Base-by-base conservation (phyloP, 75 land plant genomes). In the Chamaecyparis obtusa region DNA sequence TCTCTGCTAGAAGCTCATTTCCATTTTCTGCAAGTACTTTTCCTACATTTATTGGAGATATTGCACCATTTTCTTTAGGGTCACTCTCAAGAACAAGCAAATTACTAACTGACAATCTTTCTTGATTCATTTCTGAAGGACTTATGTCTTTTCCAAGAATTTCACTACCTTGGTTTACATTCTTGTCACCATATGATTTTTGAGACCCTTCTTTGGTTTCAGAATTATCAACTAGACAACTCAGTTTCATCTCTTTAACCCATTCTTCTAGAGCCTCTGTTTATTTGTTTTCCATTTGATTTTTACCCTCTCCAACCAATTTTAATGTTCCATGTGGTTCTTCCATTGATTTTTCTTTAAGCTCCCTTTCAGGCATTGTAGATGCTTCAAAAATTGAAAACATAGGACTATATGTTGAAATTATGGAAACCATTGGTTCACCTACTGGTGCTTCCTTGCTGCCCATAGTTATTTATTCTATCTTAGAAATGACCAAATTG, bases 301-400 rank as follows among this genome's bases (percentile, higher is more conserved):
- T 39, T 41, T 80, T 13, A 24, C 10, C 49, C 46, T 24, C 30
- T 39, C 49, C 13, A 80, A 24, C 3, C n/a, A 80, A 10, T 80
- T 44, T 44, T 3, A 5, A 24, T 44, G 27, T 7, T 80, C 39
- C 48, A 44, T 36, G 48, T 44, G 49, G 24, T 43, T 80, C 49
- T 43, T 48, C 24, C 48, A 43, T 39, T 6, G 43, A 43, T 80
- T 17, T 43, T 21, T 80, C 83, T 44, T 27, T 30, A 80, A 27
- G 32, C 14, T 80, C 32, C 49, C 2, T 80, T 43, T 27, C 19
- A 1, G 83, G 46, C 27, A 44, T 41, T 0, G 8, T n/a, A 43
- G 83, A 80, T 16, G 44, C n/a, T 80, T 80, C 83, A 80, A 78
- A 44, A 78, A 43, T 32, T 27, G 83, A 43, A 24, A 49, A 44